phyloP scores from a whole-genome alignment of 306 rosid genomes.

The Canavalia ensiformis region DNA sequence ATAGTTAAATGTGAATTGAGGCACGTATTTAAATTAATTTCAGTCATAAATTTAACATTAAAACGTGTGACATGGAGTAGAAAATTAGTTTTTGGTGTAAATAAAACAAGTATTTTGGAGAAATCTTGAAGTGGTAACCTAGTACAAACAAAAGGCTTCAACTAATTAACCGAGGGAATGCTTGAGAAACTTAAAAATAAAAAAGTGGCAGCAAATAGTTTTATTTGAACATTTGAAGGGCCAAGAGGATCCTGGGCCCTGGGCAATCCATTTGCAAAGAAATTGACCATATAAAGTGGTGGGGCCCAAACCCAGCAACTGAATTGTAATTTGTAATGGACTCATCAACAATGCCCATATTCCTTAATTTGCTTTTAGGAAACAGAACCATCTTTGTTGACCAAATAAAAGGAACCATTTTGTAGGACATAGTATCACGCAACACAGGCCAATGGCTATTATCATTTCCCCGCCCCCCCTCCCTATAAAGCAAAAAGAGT shows the following conservation, averaged over 20 bases:
- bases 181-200: background rate
- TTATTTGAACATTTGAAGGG: background rate
- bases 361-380: background rate
- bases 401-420: background rate
- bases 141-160: background rate
- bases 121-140: background rate
- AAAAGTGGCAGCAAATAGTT: background rate
- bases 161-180: background rate
- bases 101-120: background rate
- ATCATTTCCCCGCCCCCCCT: too few species aligned
- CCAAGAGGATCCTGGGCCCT: background rate
- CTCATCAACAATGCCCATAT: background rate
- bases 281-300: slow-evolving; percentile 47
- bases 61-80: too few species aligned
- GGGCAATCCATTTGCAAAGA: background rate
- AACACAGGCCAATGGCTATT: background rate
- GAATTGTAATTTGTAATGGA: background rate
- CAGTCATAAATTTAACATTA: too few species aligned
- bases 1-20: too few species aligned
- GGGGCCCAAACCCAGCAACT: slow-evolving; percentile 17
- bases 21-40: too few species aligned
- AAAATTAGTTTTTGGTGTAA: too few species aligned
- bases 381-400: background rate
- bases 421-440: background rate
- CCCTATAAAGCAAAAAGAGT: too few species aligned